These are phyloP conservation scores for Coriaria nepalensis DNA, from an alignment of 306 rosid species.

Conservation along the genomic window DNA sequence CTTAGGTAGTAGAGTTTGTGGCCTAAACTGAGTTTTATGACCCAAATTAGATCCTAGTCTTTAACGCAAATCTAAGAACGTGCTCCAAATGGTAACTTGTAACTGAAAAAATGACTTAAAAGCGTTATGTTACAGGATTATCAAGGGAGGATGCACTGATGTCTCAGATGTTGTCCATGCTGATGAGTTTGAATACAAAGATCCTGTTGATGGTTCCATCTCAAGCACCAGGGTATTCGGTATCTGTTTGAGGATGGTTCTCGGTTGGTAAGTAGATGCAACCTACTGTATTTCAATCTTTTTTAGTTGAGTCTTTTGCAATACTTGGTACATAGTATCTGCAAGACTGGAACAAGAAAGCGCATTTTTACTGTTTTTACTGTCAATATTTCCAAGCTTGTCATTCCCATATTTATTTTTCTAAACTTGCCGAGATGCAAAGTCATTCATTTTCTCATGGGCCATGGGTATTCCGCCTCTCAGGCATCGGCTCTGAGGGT, in stretches of 20 bases:
- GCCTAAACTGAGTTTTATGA: too few species aligned
- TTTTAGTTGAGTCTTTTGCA: too few species aligned
- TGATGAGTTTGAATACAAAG: slow-evolving; percentile 94
- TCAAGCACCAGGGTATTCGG: slow-evolving; percentile 94
- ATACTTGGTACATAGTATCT: too few species aligned
- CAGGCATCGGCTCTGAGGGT: slow-evolving; percentile 97
- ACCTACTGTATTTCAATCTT: neutral
- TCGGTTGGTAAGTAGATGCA: slow-evolving; percentile 58
- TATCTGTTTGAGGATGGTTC: slow-evolving; percentile 97
- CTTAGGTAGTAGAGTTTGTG: too few species aligned
- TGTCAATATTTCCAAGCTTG: too few species aligned
- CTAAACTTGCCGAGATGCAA: too few species aligned
- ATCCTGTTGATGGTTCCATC: slow-evolving; percentile 84
- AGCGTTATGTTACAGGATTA: slow-evolving; percentile 32
- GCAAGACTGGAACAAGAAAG: too few species aligned
- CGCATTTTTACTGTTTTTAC: too few species aligned
- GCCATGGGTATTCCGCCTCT: slow-evolving; percentile 78
- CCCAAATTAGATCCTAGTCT: too few species aligned
- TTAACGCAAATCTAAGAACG: too few species aligned
- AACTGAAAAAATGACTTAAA: neutral
- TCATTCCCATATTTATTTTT: too few species aligned
- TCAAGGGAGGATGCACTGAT: slow-evolving; percentile 53
- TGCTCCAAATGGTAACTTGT: too few species aligned
- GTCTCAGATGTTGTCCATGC: slow-evolving; percentile 59
- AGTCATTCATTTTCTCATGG: neutral